phyloP scores from a whole-genome alignment of 768 basidiomycete species.

The Hypsizygus marmoreus region DNA sequence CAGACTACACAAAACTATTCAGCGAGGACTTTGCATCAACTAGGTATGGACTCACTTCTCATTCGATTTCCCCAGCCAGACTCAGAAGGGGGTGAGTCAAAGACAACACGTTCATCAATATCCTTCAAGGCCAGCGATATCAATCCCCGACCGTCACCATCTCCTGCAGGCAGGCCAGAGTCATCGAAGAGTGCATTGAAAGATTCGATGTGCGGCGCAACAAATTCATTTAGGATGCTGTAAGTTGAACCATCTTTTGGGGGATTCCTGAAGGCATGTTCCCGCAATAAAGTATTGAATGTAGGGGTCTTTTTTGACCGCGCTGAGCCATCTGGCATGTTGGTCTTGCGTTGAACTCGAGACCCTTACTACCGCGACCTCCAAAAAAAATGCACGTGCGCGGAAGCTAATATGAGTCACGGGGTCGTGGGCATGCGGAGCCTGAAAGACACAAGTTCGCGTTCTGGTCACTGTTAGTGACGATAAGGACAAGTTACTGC shows the following conservation, averaged over 20 bases:
- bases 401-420: conserved; percentile 14
- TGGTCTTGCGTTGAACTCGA: too few relatives aligned
- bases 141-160: conserved; percentile 79
- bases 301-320: conserved; percentile 47
- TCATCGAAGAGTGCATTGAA: conserved; percentile 98
- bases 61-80: conserved; percentile 83
- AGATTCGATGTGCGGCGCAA: conserved; percentile 90
- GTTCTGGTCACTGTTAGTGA: conserved; percentile 13
- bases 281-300: conserved; percentile 82
- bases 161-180: conserved; percentile 72
- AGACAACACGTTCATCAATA: conserved; percentile 89
- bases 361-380: too few relatives aligned
- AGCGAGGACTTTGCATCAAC: background rate
- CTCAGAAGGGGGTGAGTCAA: conserved; percentile 65
- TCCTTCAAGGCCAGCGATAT: conserved; percentile 79
- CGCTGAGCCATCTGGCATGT: conserved; percentile 56
- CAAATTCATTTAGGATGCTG: conserved; percentile 88
- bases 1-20: too few relatives aligned
- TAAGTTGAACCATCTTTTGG: conserved; percentile 67
- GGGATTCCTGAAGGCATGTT: conserved; percentile 77
- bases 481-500: conserved; percentile 7
- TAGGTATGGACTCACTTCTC: conserved; percentile 58
- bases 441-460: conserved; percentile 30
- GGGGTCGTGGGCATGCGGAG: conserved; percentile 34
- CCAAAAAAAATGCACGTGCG: conserved; percentile 38